Evolutionary conservation across 2,329 filamentous ascomycete genomes (phyloP).

Genomic region (Neonectria neomacrospora): DNA sequence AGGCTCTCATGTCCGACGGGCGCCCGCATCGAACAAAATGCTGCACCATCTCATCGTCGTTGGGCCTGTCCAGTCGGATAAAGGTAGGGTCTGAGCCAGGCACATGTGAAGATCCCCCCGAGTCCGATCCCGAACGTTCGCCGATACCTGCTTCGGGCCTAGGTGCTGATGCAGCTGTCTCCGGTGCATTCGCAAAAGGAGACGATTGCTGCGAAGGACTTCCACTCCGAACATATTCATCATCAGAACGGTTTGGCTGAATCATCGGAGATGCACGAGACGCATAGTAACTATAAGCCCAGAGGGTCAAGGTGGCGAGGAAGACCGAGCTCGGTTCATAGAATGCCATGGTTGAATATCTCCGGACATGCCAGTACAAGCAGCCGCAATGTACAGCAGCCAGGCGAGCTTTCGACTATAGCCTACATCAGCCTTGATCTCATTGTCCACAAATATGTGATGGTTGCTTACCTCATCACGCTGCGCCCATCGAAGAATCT

Average conservation of each 20-base stretch:
- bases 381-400: constrained; percentile 57
- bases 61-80: constrained; percentile 65
- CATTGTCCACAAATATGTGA: not conserved
- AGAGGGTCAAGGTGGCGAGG: constrained; percentile 52
- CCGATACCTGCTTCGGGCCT: not conserved
- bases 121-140: not conserved
- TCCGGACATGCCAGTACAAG: constrained; percentile 58
- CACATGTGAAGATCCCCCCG: constrained; percentile 1
- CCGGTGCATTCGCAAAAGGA: not conserved
- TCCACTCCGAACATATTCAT: constrained; percentile 10
- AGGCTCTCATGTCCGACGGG: constrained; percentile 56
- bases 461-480: constrained; percentile 40
- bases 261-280: constrained; percentile 4
- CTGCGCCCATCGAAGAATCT: constrained; percentile 50
- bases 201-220: constrained; percentile 13
- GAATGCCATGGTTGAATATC: constrained; percentile 55
- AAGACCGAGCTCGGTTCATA: constrained; percentile 53
- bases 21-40: constrained; percentile 61
- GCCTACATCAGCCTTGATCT: not conserved
- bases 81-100: constrained; percentile 48
- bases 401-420: constrained; percentile 57
- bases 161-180: constrained; percentile 9
- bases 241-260: not conserved
- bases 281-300: constrained; percentile 51
- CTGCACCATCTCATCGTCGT: constrained; percentile 68